Evolutionary conservation across 192 early-diverging fungal species (phyloP).

Genomic region (Fimicolochytrium jonesii): DNA sequence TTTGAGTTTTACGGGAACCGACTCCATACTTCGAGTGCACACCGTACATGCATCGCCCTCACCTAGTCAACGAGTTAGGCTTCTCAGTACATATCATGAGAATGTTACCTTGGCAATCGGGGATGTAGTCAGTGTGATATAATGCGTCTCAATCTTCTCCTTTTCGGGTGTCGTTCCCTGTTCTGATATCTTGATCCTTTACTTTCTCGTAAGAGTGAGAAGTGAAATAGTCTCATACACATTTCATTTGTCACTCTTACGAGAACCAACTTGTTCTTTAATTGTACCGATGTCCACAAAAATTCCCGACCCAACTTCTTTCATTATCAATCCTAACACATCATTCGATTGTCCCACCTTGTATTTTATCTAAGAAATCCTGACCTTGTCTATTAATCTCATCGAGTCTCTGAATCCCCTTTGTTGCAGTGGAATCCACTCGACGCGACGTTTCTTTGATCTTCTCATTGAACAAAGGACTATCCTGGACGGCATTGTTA

Average conservation of each 20-base stretch:
- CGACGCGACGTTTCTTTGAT: not conserved
- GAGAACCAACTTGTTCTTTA: no score
- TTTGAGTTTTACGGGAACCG: slow-evolving; percentile 8
- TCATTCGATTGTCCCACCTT: not conserved
- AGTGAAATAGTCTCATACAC: no score
- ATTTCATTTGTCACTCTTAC: no score
- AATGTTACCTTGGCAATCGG: slow-evolving; percentile 12
- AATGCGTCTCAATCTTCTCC: no score
- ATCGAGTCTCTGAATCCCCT: not conserved
- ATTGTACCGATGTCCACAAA: no score
- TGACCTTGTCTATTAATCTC: not conserved
- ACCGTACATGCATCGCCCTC: not conserved
- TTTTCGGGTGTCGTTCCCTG: no score
- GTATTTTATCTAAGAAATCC: not conserved
- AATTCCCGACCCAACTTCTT: no score
- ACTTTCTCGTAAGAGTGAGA: no score
- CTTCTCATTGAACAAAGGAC: not conserved
- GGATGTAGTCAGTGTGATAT: not conserved
- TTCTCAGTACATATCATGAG: not conserved
- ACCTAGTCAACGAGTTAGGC: not conserved
- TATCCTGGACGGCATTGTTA: not conserved
- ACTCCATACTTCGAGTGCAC: not conserved
- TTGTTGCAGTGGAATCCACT: not conserved
- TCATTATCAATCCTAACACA: not conserved
- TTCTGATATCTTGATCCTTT: no score